phyloP scores from a whole-genome alignment of 768 basidiomycete species.

The Daedalea quercina region DNA sequence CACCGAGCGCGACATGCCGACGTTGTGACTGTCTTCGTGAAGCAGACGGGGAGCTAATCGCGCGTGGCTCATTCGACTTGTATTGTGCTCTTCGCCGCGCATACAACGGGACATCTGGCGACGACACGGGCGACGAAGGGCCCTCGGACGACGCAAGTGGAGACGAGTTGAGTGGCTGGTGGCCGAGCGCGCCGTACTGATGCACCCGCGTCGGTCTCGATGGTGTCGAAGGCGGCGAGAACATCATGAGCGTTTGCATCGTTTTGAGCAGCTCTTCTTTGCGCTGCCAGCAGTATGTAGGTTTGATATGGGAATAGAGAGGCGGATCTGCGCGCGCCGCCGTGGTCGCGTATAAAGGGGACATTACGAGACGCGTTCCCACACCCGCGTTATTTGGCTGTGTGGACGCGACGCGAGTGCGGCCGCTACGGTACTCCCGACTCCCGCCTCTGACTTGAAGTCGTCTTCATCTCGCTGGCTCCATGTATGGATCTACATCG shows the following conservation, averaged over 20 bases:
- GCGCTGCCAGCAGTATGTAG: too few species aligned
- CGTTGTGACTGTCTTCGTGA: slow-evolving; percentile 10
- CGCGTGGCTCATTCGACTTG: slow-evolving; percentile 27
- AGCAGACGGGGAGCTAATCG: slow-evolving; percentile 24
- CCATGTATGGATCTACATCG: too few species aligned
- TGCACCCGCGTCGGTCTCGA: neutral
- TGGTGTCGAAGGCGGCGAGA: neutral
- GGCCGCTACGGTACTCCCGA: too few species aligned
- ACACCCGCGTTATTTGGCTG: too few species aligned
- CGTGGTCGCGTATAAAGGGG: too few species aligned
- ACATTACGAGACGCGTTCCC: too few species aligned
- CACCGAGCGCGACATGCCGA: neutral
- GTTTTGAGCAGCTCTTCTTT: neutral
- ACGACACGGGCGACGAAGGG: slow-evolving; percentile 28
- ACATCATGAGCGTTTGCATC: neutral
- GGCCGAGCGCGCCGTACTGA: neutral
- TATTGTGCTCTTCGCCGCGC: slow-evolving; percentile 52
- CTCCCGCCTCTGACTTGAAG: too few species aligned
- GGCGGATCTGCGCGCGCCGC: too few species aligned
- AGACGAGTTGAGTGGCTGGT: slow-evolving; percentile 30
- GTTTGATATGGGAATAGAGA: too few species aligned
- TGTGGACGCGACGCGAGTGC: too few species aligned
- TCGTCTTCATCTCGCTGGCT: too few species aligned
- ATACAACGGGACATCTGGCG: slow-evolving; percentile 38
- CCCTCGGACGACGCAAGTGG: slow-evolving; percentile 39